Percentiles rank a stretch among this genome's conserved stretches.
These are phyloP conservation scores for Cyclotella choctawhatcheeana DNA, from an alignment of 108 stramenopile genomes.

Conservation along the genomic window DNA sequence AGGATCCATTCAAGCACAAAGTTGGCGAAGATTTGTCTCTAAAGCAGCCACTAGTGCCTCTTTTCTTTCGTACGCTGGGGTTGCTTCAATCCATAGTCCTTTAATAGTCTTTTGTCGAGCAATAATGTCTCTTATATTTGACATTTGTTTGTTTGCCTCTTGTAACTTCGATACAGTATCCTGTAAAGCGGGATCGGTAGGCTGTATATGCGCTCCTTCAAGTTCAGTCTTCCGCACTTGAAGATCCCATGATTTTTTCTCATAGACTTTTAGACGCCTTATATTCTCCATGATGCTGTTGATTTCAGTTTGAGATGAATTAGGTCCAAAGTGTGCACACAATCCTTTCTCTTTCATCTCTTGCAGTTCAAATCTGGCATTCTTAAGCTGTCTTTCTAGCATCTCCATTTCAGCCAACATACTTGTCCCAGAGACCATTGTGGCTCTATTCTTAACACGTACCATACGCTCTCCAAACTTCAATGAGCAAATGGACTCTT, in stretches of 20 bases:
- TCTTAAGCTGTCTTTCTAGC: not conserved
- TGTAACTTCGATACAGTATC: not conserved
- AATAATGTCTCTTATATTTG: not conserved
- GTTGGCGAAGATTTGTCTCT: not conserved
- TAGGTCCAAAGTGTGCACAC: not conserved
- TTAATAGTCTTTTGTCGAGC: slow-evolving; percentile 7
- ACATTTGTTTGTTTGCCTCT: not conserved
- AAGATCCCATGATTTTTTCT: not conserved
- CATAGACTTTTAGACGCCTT: not conserved
- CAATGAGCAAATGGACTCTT: slow-evolving; percentile 1
- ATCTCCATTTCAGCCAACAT: not conserved
- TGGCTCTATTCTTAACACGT: not conserved
- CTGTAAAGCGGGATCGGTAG: not conserved
- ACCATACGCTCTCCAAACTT: not conserved
- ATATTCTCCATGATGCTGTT: not conserved
- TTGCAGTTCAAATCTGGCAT: not conserved
- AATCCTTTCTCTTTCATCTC: not conserved
- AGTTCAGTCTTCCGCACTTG: not conserved
- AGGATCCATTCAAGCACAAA: too few relatives aligned
- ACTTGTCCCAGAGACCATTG: not conserved
- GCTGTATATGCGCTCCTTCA: not conserved
- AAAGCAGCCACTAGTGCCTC: not conserved
- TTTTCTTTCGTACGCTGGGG: not conserved
- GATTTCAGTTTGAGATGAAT: not conserved
- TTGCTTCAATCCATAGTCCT: not conserved